phyloP scores from a whole-genome alignment of 2,329 filamentous ascomycete species.

The Colletotrichum agaves region DNA sequence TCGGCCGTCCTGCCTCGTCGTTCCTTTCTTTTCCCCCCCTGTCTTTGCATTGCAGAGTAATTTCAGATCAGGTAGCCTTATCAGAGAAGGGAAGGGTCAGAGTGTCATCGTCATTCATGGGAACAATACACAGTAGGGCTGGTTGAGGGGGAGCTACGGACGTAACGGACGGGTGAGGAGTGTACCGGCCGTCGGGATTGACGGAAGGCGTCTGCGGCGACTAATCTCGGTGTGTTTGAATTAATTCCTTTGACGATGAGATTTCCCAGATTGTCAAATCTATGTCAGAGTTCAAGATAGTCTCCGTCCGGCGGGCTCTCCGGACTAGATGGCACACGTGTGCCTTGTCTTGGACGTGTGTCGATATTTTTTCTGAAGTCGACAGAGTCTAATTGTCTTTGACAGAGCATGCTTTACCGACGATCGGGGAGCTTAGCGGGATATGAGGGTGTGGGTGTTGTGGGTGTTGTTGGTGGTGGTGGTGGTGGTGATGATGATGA shows the following conservation, averaged over 20 bases:
- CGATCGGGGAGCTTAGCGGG: background rate
- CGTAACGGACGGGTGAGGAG: background rate
- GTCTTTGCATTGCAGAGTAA: too few species aligned
- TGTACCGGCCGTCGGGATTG: background rate
- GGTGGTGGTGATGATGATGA: background rate
- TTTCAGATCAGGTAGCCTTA: too few species aligned
- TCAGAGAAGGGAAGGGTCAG: too few species aligned
- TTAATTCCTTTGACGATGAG: background rate
- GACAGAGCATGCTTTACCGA: background rate
- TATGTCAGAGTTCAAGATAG: background rate
- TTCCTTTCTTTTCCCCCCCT: background rate
- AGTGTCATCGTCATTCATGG: too few species aligned
- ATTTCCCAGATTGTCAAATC: constrained; percentile 6
- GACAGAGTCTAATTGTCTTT: background rate
- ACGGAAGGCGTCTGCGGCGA: background rate
- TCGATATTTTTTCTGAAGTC: background rate
- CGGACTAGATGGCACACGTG: background rate
- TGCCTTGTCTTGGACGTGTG: background rate
- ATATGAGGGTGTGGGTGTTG: too few species aligned
- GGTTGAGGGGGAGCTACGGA: background rate
- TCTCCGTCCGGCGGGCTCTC: background rate
- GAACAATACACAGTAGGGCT: too few species aligned
- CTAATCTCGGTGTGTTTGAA: too few species aligned
- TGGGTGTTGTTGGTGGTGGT: too few species aligned
- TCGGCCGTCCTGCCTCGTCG: too few species aligned